Percentiles rank a stretch among this genome's conserved stretches.
Conservation (phyloP, 768 basidiomycete genomes). For the Hericium rajendrae region DNA sequence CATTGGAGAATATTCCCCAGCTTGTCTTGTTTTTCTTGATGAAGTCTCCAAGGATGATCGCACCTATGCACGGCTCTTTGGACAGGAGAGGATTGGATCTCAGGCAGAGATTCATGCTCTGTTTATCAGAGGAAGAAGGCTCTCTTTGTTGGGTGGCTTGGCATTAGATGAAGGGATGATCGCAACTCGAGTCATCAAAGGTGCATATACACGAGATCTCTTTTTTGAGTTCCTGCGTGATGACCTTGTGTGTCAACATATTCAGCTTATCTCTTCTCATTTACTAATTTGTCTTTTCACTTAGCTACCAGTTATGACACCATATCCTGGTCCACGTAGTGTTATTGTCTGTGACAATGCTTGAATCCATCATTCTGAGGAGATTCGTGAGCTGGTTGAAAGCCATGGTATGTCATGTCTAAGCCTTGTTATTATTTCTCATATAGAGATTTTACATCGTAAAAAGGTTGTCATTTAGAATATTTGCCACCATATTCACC, state of each 20-base stretch:
- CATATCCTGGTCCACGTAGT: constrained; percentile 15
- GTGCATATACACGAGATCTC: constrained; percentile 9
- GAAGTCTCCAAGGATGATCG: constrained; percentile 22
- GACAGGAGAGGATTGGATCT: constrained; percentile 11
- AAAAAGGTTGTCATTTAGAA: constrained; percentile 1
- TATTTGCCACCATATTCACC: constrained; percentile 25
- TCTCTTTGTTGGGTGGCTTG: constrained; percentile 15
- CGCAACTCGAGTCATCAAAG: constrained; percentile 15
- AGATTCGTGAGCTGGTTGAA: constrained; percentile 14
- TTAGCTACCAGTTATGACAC: constrained; percentile 15
- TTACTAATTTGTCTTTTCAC: neutral
- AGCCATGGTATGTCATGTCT: constrained; percentile 5
- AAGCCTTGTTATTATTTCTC: neutral
- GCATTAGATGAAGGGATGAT: constrained; percentile 19
- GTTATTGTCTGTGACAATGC: constrained; percentile 20
- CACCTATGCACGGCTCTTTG: constrained; percentile 16
- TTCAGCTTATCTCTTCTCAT: neutral
- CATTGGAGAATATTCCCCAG: constrained; percentile 13
- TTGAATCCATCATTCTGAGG: constrained; percentile 17
- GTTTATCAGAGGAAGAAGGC: constrained; percentile 14
- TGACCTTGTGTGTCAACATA: neutral
- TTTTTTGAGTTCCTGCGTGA: neutral
- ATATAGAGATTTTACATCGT: neutral
- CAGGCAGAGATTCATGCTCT: constrained; percentile 14
- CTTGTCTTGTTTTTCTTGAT: constrained; percentile 17